Base-by-base conservation (phyloP, 768 basidiomycete species). In the Nidularia pulvinata region DNA sequence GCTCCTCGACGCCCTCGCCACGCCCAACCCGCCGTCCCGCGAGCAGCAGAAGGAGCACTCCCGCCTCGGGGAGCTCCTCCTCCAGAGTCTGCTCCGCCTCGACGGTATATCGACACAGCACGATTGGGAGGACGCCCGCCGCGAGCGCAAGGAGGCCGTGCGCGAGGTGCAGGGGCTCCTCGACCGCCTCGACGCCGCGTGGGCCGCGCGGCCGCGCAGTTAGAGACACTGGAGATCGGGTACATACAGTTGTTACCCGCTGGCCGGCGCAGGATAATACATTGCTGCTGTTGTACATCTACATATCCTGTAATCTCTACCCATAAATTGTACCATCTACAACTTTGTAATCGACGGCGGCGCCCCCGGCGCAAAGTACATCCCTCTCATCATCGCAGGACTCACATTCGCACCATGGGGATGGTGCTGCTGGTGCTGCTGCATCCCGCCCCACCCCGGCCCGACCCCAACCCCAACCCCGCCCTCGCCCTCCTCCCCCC, bases 61-160 rank as follows among this genome's bases (percentile, higher is more conserved):
- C n/a, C 75, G 91, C 14, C 72, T 98, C 49, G 85, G 82, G 25
- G 96, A 98, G 70, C 70, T 92, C 52, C 78, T 98, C 25, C 78
- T 97, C 25, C 95, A 97, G 65, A 80, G 85, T n/a, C 76, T 98
- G 30, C 79, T 98, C 16, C 84, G 91, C 48, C 74, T 98, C 34
- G 96, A 98, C 61, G 90, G 88, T 48, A 78, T 97, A 61, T 71
- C 75, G 39, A 78, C 93, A 16, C 89, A 92, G 45, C 74, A 76
- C 36, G 80, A 84, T 48, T 97, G 93, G 90, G 79, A 81, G 7
- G 78, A 85, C 4, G 95, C 94, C 11, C 80, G 95, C 61, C 75
- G 74, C 58, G 84, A 89, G 66, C 78, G 95, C 56, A 97, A 96
- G 70, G 84, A 80, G 33, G 95, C 92, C 1, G 95, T 98, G 48